These are phyloP conservation scores for Cinnamomum chago DNA, from an alignment of 164 flowering plant genomes.

Conservation along the genomic window DNA sequence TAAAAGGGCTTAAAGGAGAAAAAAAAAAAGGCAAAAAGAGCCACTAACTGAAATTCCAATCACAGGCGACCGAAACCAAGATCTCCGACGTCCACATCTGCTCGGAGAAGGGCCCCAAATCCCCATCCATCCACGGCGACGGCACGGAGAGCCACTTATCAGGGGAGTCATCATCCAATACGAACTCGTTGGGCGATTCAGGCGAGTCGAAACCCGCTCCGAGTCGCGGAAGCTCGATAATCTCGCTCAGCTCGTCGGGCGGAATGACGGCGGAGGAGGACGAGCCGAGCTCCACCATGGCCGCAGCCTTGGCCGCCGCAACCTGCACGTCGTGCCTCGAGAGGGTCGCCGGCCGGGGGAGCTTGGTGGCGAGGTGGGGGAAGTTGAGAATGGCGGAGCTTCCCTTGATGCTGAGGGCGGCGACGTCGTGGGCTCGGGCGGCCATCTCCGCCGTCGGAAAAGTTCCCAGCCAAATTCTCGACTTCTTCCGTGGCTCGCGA, in stretches of 20 bases:
- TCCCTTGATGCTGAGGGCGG: conserved; percentile 71
- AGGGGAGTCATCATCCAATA: conserved; percentile 27
- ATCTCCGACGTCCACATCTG: conserved; percentile 18
- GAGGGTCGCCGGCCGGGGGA: conserved; percentile 57
- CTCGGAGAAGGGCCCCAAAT: conserved; percentile 16
- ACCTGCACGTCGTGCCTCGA: conserved; percentile 64
- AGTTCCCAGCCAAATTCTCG: conserved; percentile 89
- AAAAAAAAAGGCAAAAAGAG: not conserved
- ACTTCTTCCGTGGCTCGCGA: conserved; percentile 80
- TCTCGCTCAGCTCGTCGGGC: conserved; percentile 53
- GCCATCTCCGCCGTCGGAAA: conserved; percentile 83
- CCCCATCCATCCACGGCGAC: conserved; percentile 36
- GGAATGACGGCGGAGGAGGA: conserved; percentile 12
- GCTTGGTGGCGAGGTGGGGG: conserved; percentile 49
- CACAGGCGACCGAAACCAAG: conserved; percentile 17
- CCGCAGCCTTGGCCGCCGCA: conserved; percentile 73
- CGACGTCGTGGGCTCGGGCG: conserved; percentile 84
- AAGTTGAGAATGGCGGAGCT: conserved; percentile 63
- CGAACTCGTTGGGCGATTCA: conserved; percentile 25
- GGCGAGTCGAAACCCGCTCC: conserved; percentile 26
- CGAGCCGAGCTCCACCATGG: conserved; percentile 41
- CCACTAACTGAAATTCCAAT: conserved; percentile 28
- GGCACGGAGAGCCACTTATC: conserved; percentile 29
- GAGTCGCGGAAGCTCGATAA: conserved; percentile 57
- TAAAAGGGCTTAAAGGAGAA: not conserved